A percentile compares a stretch with the other conserved stretches of the same genome.
These are phyloP conservation scores for Incumbomyces delicatus DNA, from an alignment of 2,329 filamentous ascomycete species.

Conservation along the genomic window DNA sequence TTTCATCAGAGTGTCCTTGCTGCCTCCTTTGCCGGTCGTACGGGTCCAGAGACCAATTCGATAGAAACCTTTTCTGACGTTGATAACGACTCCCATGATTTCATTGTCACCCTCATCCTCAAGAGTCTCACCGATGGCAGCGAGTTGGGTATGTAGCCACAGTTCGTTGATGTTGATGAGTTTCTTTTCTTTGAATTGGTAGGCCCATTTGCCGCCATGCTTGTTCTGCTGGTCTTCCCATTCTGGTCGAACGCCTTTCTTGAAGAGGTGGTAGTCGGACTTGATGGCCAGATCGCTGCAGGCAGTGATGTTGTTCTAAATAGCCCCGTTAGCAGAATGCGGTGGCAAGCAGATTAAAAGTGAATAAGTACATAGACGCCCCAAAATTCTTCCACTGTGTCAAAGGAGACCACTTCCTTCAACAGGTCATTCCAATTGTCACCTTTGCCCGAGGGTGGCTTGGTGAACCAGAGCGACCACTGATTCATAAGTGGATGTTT, in stretches of 20 bases:
- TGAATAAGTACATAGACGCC: conserved; percentile 77
- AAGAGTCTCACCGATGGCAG: conserved; percentile 93
- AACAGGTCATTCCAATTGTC: conserved; percentile 98
- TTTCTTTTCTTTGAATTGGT: conserved; percentile 94
- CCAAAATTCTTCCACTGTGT: conserved; percentile 99
- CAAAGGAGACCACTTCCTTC: conserved; percentile 97
- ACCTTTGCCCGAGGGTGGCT: conserved; percentile 46
- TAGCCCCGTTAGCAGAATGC: not conserved
- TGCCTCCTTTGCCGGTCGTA: conserved; percentile 83
- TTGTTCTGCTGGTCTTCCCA: conserved; percentile 99
- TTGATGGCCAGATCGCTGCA: conserved; percentile 93
- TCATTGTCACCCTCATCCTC: conserved; percentile 89
- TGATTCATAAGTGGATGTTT: conserved; percentile 96
- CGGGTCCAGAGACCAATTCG: conserved; percentile 96
- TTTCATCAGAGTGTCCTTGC: conserved; percentile 69
- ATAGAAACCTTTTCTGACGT: conserved; percentile 97
- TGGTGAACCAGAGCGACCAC: conserved; percentile 76
- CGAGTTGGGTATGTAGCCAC: conserved; percentile 95
- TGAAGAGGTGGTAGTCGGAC: conserved; percentile 99
- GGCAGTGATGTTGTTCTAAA: conserved; percentile 93
- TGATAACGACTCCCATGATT: conserved; percentile 96
- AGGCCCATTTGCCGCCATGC: conserved; percentile 98
- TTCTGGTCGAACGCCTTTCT: conserved; percentile 89
- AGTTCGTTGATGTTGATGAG: conserved; percentile 84
- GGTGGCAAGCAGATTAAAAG: not conserved